Conservation (phyloP, 228 moss, liverwort and hornwort genomes). For the Sphagnum magellanicum region DNA sequence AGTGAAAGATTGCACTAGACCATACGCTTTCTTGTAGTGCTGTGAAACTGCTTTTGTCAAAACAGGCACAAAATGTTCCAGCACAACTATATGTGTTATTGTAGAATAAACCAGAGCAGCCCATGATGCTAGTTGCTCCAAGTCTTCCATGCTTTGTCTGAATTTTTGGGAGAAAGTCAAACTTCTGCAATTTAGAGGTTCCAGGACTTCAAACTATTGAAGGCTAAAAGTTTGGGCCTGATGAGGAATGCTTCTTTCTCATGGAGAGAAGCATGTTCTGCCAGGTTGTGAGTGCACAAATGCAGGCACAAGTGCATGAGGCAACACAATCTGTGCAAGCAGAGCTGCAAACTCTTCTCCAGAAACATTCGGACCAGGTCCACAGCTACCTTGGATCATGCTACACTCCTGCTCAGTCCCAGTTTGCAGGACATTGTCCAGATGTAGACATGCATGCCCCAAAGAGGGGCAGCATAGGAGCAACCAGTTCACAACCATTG, state of each 20-base stretch:
- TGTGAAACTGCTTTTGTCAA: too few relatives aligned
- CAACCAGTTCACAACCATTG: conserved; percentile 13
- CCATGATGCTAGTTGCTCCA: too few relatives aligned
- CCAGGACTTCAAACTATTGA: background rate
- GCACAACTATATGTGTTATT: too few relatives aligned
- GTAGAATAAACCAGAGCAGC: too few relatives aligned
- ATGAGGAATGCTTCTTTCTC: background rate
- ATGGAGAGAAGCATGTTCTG: background rate
- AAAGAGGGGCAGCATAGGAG: conserved; percentile 19
- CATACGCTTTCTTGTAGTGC: too few relatives aligned
- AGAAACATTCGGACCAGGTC: conserved; percentile 33
- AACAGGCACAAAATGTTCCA: too few relatives aligned
- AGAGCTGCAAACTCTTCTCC: conserved; percentile 35
- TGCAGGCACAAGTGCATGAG: conserved; percentile 48
- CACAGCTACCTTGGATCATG: conserved; percentile 28
- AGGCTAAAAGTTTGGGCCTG: background rate
- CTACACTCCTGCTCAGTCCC: conserved; percentile 7
- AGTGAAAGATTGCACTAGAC: too few relatives aligned
- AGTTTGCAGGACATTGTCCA: conserved; percentile 17
- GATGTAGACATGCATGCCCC: conserved; percentile 15
- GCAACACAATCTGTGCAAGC: conserved; percentile 34
- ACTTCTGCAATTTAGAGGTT: too few relatives aligned
- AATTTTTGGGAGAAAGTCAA: too few relatives aligned
- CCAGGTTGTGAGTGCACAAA: conserved; percentile 35
- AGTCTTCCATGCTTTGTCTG: too few relatives aligned